These are phyloP conservation scores for Chaetomium globosum DNA, from an alignment of 2,329 filamentous ascomycete species.

Conservation along the genomic window DNA sequence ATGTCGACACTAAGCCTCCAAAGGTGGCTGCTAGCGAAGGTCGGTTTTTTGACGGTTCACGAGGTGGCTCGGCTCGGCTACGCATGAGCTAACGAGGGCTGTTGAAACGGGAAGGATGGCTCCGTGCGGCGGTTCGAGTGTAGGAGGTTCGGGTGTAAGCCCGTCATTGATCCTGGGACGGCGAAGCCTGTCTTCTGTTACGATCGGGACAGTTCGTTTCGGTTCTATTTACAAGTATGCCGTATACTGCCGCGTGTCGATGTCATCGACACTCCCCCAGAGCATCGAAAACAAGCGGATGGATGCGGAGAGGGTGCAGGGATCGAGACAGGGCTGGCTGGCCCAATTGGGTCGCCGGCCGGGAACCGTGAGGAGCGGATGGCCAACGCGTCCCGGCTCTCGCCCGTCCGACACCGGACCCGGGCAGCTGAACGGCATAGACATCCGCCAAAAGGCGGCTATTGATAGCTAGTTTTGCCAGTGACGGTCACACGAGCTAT, in stretches of 20 bases:
- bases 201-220: background rate
- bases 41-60: background rate
- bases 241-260: background rate
- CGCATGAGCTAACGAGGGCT: no score
- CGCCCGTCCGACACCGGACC: slow-evolving; percentile 17
- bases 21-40: slow-evolving; percentile 16
- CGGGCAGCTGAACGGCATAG: background rate
- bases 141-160: background rate
- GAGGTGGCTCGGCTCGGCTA: background rate
- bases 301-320: background rate
- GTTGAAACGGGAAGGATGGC: background rate
- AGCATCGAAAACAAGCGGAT: background rate
- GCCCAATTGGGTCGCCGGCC: slow-evolving; percentile 7
- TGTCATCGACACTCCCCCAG: background rate
- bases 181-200: background rate
- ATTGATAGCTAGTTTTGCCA: background rate
- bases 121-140: background rate
- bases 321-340: slow-evolving; percentile 1
- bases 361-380: background rate
- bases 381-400: background rate
- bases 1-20: slow-evolving; percentile 19
- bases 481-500: background rate
- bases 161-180: background rate
- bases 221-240: no score
- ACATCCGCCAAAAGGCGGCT: background rate